Percentiles rank a stretch among this genome's conserved stretches.
These are phyloP conservation scores for Chaetomidium leptoderma DNA, from an alignment of 495 filamentous ascomycete genomes.

Conservation along the genomic window DNA sequence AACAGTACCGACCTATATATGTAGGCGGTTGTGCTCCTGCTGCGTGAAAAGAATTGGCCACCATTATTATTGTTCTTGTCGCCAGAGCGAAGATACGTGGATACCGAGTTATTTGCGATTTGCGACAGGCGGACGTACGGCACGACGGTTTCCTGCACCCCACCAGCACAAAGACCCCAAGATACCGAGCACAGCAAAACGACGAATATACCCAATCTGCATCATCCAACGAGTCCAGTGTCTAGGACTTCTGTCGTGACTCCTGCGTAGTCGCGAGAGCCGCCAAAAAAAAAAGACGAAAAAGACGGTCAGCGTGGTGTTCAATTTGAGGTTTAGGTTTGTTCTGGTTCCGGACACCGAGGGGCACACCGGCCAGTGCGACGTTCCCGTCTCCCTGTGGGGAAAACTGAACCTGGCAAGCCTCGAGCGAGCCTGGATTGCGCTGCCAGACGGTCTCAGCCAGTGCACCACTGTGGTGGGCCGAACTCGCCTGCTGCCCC, in stretches of 20 bases:
- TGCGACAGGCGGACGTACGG: too few relatives aligned
- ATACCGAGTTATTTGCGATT: too few relatives aligned
- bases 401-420: neutral
- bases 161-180: too few relatives aligned
- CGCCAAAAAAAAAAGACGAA: too few relatives aligned
- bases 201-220: neutral
- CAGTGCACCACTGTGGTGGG: neutral
- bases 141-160: too few relatives aligned
- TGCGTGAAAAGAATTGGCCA: too few relatives aligned
- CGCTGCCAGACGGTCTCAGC: too few relatives aligned
- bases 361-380: slow-evolving; percentile 3
- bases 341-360: slow-evolving; percentile 7
- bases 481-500: slow-evolving; percentile 14
- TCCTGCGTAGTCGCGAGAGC: too few relatives aligned
- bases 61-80: too few relatives aligned
- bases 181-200: too few relatives aligned
- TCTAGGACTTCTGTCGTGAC: neutral
- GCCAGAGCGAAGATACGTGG: too few relatives aligned
- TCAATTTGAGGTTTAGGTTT: neutral
- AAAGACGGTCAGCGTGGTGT: too few relatives aligned
- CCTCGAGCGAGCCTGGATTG: neutral
- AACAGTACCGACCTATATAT: slow-evolving; percentile 2
- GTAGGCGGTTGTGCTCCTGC: neutral
- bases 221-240: neutral
- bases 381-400: slow-evolving; percentile 8